Evolutionary conservation across 129 eudicot species (phyloP).

Genomic region (Lonicera japonica): DNA sequence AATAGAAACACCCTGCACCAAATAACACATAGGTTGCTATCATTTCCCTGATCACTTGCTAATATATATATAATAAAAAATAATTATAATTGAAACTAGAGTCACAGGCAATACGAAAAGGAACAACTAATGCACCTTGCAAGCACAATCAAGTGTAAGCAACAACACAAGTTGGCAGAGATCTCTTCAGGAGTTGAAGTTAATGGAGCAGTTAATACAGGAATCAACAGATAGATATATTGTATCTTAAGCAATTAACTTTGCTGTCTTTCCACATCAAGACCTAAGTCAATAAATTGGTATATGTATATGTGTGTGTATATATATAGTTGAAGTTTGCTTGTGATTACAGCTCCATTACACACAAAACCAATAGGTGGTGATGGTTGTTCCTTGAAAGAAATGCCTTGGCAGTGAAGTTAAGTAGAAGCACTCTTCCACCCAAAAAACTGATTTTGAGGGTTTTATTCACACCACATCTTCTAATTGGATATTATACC

Average conservation of each 20-base stretch:
- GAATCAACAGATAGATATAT: neutral
- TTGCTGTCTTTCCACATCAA: neutral
- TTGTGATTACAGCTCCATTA: neutral
- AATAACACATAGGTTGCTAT: neutral
- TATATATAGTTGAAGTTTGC: neutral
- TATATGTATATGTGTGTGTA: neutral
- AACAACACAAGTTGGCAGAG: neutral
- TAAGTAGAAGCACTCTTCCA: slow-evolving; percentile 9
- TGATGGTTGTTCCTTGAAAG: neutral
- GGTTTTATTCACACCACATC: neutral
- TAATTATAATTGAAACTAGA: neutral
- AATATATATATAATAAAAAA: neutral
- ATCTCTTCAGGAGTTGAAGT: neutral
- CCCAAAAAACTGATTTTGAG: neutral
- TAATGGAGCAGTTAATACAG: neutral
- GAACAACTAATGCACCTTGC: neutral
- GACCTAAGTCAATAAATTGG: neutral
- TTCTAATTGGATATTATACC: too few relatives aligned
- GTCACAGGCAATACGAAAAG: neutral
- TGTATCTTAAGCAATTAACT: neutral
- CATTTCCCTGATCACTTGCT: neutral
- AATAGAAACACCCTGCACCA: slow-evolving; percentile 22
- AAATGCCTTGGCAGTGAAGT: slow-evolving; percentile 13
- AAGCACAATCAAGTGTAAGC: neutral
- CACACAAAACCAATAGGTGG: neutral